Conservation (phyloP, 2,329 filamentous ascomycete species). For the Penicillium sp. region DNA sequence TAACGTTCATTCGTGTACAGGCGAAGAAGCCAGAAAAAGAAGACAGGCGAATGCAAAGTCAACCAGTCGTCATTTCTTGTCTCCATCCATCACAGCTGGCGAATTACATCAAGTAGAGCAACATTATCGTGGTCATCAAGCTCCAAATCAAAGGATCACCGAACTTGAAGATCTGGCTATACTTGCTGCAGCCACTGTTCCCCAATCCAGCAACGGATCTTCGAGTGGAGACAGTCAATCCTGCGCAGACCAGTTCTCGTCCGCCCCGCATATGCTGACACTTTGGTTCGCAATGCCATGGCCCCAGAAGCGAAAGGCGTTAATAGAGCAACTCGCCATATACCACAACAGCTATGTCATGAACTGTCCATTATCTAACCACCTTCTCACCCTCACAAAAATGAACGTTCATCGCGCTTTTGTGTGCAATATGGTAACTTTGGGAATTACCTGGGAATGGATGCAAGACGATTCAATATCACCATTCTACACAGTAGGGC, state of each 20-base stretch:
- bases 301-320: neutral
- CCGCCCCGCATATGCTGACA: neutral
- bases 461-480: conserved; percentile 21
- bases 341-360: neutral
- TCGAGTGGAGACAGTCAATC: neutral
- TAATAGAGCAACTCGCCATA: neutral
- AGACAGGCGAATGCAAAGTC: neutral
- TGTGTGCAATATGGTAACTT: conserved; percentile 12
- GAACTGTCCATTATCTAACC: neutral
- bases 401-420: conserved; percentile 19
- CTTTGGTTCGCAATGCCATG: neutral
- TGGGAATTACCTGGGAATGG: conserved; percentile 13
- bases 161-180: neutral
- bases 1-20: neutral
- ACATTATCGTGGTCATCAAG: neutral
- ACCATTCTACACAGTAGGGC: conserved; percentile 13
- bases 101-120: neutral
- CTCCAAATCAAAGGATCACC: neutral
- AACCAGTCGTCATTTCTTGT: neutral
- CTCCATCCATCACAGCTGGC: neutral
- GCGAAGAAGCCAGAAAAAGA: neutral
- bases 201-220: neutral
- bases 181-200: neutral
- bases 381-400: conserved; percentile 7
- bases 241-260: neutral